Conservation (phyloP, 1,284 basidiomycete species). For the Serendipita sp. region DNA sequence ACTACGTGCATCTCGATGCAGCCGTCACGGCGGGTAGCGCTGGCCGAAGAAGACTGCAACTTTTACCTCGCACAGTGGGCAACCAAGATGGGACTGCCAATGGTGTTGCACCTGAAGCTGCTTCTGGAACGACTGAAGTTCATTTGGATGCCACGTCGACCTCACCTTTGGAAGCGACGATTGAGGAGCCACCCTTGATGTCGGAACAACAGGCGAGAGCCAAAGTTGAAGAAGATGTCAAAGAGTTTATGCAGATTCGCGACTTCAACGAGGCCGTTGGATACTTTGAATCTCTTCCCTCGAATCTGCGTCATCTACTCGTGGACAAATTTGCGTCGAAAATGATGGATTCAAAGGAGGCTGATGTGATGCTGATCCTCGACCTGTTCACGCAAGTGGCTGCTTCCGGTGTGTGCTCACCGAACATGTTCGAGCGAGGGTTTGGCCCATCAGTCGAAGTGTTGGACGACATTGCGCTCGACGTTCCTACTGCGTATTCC, state of each 20-base stretch:
- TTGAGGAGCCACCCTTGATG: slow-evolving; percentile 26
- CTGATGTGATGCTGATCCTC: slow-evolving; percentile 67
- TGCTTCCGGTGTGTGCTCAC: slow-evolving; percentile 38
- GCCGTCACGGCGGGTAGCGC: neutral
- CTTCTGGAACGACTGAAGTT: slow-evolving; percentile 36
- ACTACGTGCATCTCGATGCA: slow-evolving; percentile 22
- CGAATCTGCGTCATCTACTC: slow-evolving; percentile 46
- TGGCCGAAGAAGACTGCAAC: slow-evolving; percentile 65
- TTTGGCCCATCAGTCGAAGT: slow-evolving; percentile 54
- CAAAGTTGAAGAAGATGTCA: slow-evolving; percentile 69
- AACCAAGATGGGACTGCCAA: slow-evolving; percentile 24
- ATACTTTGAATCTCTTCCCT: slow-evolving; percentile 62
- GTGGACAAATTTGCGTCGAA: slow-evolving; percentile 66
- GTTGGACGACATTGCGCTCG: slow-evolving; percentile 77
- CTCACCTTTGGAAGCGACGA: slow-evolving; percentile 14
- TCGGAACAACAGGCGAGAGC: slow-evolving; percentile 57
- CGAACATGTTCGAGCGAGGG: slow-evolving; percentile 29
- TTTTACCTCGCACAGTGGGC: slow-evolving; percentile 34
- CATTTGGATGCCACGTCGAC: slow-evolving; percentile 16
- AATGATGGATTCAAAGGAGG: slow-evolving; percentile 61
- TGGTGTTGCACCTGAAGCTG: slow-evolving; percentile 18
- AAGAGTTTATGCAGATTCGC: slow-evolving; percentile 63
- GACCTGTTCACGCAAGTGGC: slow-evolving; percentile 47
- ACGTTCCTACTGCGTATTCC: slow-evolving; percentile 74
- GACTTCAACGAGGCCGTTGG: slow-evolving; percentile 77